Evolutionary conservation across 805 yeast genomes (phyloP).

Genomic region (Candida incommunis): DNA sequence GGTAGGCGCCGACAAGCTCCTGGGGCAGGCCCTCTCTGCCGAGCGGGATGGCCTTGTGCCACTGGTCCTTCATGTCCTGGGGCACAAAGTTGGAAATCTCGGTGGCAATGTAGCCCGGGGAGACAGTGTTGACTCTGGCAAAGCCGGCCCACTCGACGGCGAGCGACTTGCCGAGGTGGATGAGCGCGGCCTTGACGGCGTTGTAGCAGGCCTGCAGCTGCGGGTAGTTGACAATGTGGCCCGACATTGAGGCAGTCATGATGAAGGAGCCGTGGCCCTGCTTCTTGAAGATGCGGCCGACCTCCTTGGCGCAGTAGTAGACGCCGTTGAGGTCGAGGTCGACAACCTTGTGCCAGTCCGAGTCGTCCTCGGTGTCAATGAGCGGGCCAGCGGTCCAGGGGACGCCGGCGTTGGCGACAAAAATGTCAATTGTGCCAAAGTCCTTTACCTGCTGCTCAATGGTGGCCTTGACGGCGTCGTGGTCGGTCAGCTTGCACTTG

Average conservation of each 20-base stretch:
- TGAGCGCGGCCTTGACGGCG: constrained; percentile 73
- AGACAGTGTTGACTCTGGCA: constrained; percentile 70
- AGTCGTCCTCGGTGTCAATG: constrained; percentile 32
- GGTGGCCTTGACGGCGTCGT: constrained; percentile 34
- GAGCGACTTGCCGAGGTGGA: constrained; percentile 61
- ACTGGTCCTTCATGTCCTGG: constrained; percentile 28
- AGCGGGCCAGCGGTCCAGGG: constrained; percentile 62
- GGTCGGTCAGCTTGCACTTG: constrained; percentile 41
- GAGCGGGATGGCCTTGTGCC: constrained; percentile 44
- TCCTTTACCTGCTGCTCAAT: constrained; percentile 42
- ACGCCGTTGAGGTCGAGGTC: constrained; percentile 69
- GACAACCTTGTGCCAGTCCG: constrained; percentile 59
- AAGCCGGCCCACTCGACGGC: constrained; percentile 85
- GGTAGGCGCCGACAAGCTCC: constrained; percentile 68
- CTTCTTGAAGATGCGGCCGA: constrained; percentile 57
- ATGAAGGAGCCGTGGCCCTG: constrained; percentile 69
- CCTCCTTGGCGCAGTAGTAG: constrained; percentile 61
- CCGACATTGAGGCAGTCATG: constrained; percentile 83
- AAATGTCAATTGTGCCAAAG: constrained; percentile 68
- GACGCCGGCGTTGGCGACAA: constrained; percentile 85
- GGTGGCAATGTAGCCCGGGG: constrained; percentile 79
- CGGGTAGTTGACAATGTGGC: constrained; percentile 75
- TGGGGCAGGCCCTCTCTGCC: constrained; percentile 65
- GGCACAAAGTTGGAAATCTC: constrained; percentile 42
- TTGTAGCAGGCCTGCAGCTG: constrained; percentile 79